Evolutionary conservation across 768 basidiomycete species (phyloP).

Genomic region (Suillus hirtellus): DNA sequence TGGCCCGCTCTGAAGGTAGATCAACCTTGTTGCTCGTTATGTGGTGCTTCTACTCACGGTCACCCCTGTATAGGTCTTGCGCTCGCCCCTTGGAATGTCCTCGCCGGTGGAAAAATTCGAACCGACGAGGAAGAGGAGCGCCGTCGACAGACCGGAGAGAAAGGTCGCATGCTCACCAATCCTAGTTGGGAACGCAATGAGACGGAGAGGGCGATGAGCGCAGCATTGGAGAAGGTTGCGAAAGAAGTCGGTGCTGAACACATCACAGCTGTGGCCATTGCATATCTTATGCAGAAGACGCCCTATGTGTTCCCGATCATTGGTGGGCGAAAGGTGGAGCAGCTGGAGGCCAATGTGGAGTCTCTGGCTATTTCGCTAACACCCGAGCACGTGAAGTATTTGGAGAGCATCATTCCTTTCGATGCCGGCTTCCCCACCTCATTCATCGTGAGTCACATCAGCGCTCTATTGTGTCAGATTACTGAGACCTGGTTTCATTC

Average conservation of each 20-base stretch:
- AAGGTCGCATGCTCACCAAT: constrained; percentile 20
- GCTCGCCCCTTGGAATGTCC: constrained; percentile 47
- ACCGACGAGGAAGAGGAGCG: constrained; percentile 30
- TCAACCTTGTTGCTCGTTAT: constrained; percentile 33
- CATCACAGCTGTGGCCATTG: constrained; percentile 46
- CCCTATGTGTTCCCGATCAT: constrained; percentile 52
- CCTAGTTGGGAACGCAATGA: constrained; percentile 37
- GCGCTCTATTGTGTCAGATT: not conserved
- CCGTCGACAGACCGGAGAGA: constrained; percentile 24
- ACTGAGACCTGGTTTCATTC: constrained; percentile 3
- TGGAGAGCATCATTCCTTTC: constrained; percentile 45
- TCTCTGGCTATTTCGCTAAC: constrained; percentile 47
- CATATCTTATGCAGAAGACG: constrained; percentile 48
- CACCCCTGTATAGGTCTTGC: constrained; percentile 28
- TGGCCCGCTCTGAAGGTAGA: constrained; percentile 20
- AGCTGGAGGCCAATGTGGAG: constrained; percentile 48
- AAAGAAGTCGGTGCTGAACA: constrained; percentile 36
- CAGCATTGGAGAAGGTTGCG: constrained; percentile 41
- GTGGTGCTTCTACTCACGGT: constrained; percentile 17
- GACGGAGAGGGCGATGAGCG: constrained; percentile 39
- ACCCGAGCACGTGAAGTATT: constrained; percentile 41
- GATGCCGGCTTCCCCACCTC: constrained; percentile 44
- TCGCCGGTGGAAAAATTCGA: constrained; percentile 26
- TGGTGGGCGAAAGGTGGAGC: constrained; percentile 51
- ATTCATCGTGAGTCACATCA: constrained; percentile 28